Evolutionary conservation across 768 basidiomycete species (phyloP).

Genomic region (Boletus vermiculosoides): DNA sequence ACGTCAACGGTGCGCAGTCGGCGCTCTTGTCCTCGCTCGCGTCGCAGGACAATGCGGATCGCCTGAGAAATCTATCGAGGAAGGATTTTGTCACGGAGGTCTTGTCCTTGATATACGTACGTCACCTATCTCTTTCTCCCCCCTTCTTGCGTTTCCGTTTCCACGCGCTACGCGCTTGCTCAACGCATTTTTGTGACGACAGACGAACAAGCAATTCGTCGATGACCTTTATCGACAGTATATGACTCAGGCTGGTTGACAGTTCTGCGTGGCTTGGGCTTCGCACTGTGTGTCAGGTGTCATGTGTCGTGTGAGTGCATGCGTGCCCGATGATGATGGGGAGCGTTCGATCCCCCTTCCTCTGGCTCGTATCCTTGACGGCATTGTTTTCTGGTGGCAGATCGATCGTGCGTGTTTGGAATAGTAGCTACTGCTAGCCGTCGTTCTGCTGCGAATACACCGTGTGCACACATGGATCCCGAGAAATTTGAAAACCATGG

Average conservation of each 20-base stretch:
- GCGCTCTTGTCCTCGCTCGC: constrained; percentile 28
- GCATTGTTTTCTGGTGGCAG: background rate
- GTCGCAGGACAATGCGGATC: constrained; percentile 15
- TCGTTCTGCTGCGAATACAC: constrained; percentile 14
- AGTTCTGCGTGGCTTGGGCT: background rate
- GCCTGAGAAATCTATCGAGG: constrained; percentile 37
- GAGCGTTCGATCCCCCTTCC: background rate
- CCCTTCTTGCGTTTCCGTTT: background rate
- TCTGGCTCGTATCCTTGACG: background rate
- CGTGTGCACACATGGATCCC: background rate
- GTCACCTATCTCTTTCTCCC: constrained; percentile 18
- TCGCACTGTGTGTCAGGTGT: background rate
- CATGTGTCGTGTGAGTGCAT: background rate
- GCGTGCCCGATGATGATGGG: background rate
- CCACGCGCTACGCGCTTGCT: background rate
- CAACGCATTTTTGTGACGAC: background rate
- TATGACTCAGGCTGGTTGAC: constrained; percentile 20
- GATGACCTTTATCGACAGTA: constrained; percentile 61
- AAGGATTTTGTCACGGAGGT: constrained; percentile 61
- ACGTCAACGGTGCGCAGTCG: constrained; percentile 20
- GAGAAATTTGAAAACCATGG: too few relatives aligned
- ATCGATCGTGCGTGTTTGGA: constrained; percentile 4
- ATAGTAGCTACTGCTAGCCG: constrained; percentile 9
- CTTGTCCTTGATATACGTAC: constrained; percentile 59
- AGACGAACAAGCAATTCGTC: constrained; percentile 69